A percentile compares a stretch with the other conserved stretches of the same genome.
phyloP scores from a whole-genome alignment of 164 flowering plant genomes.

The Sextonia rubra region DNA sequence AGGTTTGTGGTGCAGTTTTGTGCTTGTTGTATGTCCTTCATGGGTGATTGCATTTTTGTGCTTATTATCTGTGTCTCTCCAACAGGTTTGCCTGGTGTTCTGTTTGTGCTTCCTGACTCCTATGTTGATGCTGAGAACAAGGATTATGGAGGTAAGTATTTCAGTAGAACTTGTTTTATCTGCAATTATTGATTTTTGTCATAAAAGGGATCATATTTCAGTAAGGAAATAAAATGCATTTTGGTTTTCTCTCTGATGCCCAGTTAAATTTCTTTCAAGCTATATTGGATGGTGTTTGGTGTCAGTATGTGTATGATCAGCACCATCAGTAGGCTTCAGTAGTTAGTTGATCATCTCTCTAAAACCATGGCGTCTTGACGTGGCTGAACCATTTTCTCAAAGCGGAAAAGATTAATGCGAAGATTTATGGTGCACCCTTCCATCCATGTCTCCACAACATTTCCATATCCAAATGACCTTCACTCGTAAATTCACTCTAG shows the following conservation, averaged over 20 bases:
- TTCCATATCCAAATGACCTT: too few relatives aligned
- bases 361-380: too few relatives aligned
- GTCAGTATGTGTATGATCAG: too few relatives aligned
- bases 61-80: constrained; percentile 1
- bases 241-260: too few relatives aligned
- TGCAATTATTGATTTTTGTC: too few relatives aligned
- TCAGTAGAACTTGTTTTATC: too few relatives aligned
- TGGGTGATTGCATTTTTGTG: neutral
- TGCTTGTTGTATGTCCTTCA: neutral
- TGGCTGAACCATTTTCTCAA: neutral
- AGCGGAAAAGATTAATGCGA: neutral
- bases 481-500: too few relatives aligned
- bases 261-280: too few relatives aligned
- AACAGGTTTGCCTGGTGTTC: constrained; percentile 83
- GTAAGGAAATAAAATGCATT: constrained; percentile 7
- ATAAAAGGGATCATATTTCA: constrained; percentile 10
- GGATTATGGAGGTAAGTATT: constrained; percentile 77
- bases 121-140: constrained; percentile 89
- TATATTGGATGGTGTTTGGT: too few relatives aligned
- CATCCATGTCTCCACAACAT: too few relatives aligned
- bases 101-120: constrained; percentile 98
- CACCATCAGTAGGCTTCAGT: too few relatives aligned
- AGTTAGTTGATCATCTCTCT: too few relatives aligned
- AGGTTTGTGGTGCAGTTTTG: constrained; percentile 36
- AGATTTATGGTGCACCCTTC: neutral